A percentile compares a stretch with the other conserved stretches of the same genome.
Conservation (phyloP, 2,329 filamentous ascomycete genomes). For the Setomelanomma holmii region DNA sequence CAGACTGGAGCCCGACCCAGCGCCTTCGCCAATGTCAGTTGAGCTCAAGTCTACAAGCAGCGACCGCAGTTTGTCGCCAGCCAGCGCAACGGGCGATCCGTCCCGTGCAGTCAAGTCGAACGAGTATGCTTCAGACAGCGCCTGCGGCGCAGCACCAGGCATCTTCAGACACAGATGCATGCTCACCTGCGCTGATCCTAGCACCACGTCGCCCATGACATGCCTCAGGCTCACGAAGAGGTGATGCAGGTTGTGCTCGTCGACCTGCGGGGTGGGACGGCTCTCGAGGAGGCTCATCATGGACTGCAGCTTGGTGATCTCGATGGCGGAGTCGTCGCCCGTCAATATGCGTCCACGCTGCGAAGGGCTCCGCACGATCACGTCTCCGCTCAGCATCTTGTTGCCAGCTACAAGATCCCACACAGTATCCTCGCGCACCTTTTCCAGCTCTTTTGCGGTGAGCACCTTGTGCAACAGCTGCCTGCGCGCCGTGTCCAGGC, state of each 20-base stretch:
- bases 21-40: slow-evolving; percentile 71
- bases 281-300: slow-evolving; percentile 93
- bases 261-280: slow-evolving; percentile 71
- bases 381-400: slow-evolving; percentile 89
- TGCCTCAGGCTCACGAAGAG: slow-evolving; percentile 83
- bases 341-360: slow-evolving; percentile 86
- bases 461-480: slow-evolving; percentile 95
- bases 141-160: slow-evolving; percentile 66
- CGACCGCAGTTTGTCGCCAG: slow-evolving; percentile 76
- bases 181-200: slow-evolving; percentile 73
- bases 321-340: slow-evolving; percentile 89
- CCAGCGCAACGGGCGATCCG: slow-evolving; percentile 69
- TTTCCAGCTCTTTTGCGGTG: slow-evolving; percentile 82
- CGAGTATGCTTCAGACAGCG: slow-evolving; percentile 82
- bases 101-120: slow-evolving; percentile 80
- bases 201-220: slow-evolving; percentile 77
- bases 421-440: slow-evolving; percentile 84
- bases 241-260: slow-evolving; percentile 79
- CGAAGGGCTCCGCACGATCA: slow-evolving; percentile 89
- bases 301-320: slow-evolving; percentile 89
- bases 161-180: slow-evolving; percentile 79
- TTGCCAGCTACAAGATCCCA: slow-evolving; percentile 96
- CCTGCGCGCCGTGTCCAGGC: slow-evolving; percentile 83
- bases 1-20: slow-evolving; percentile 73
- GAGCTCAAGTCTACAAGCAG: slow-evolving; percentile 87